These are phyloP conservation scores for Lasiosphaeria ovina DNA, from an alignment of 495 filamentous ascomycete species.

Conservation along the genomic window DNA sequence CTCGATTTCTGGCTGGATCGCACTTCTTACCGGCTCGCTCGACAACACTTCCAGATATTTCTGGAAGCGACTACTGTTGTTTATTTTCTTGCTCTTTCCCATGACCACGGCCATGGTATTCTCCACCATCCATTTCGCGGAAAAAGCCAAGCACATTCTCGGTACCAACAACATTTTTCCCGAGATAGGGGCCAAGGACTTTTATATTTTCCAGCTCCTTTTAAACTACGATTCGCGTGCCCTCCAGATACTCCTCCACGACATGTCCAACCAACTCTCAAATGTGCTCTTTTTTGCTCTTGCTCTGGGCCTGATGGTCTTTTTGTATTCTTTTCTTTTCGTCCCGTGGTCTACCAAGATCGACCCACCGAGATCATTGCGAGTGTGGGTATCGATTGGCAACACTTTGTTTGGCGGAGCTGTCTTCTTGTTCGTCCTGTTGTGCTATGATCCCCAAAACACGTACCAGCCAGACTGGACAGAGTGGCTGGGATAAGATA, in stretches of 20 bases:
- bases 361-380: not conserved
- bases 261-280: not conserved
- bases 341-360: not conserved
- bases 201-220: not conserved
- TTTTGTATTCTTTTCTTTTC: not conserved
- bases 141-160: too few species aligned
- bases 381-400: not conserved
- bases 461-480: not conserved
- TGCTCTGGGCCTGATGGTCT: not conserved
- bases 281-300: not conserved
- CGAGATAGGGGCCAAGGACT: not conserved
- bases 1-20: too few species aligned
- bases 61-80: too few species aligned
- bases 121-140: too few species aligned
- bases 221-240: not conserved
- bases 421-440: not conserved
- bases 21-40: too few species aligned
- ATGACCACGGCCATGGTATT: too few species aligned
- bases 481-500: not conserved
- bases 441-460: not conserved
- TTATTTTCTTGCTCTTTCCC: too few species aligned
- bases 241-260: not conserved
- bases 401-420: not conserved
- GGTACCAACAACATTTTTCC: not conserved
- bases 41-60: too few species aligned